Evolutionary conservation across 495 filamentous ascomycete genomes (phyloP).

Genomic region (Oleoguttula mirabilis): DNA sequence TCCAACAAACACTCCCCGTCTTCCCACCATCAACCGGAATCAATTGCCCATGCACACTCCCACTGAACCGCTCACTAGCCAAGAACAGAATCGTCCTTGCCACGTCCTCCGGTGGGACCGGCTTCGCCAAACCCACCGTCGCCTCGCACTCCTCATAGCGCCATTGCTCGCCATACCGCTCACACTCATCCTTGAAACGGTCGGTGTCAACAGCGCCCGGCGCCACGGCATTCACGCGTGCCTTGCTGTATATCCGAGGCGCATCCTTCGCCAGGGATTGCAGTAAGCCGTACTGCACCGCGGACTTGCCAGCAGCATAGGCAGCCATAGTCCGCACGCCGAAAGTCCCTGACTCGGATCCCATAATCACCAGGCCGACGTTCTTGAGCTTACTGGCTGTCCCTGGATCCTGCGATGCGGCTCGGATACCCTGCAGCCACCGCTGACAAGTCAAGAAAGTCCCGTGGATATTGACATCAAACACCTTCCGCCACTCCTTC

Average conservation of each 20-base stretch:
- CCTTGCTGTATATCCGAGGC: constrained; percentile 24
- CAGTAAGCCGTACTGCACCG: constrained; percentile 32
- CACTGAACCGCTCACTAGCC: constrained; percentile 33
- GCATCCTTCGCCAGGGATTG: constrained; percentile 31
- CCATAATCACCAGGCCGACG: constrained; percentile 32
- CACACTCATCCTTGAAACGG: constrained; percentile 29
- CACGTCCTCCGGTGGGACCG: constrained; percentile 29
- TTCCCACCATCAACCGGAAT: constrained; percentile 35
- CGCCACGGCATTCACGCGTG: constrained; percentile 34
- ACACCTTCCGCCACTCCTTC: constrained; percentile 27
- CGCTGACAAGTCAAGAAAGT: constrained; percentile 33
- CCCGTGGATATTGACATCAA: constrained; percentile 33
- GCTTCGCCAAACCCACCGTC: constrained; percentile 29
- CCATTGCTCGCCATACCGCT: constrained; percentile 27
- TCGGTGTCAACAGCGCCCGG: constrained; percentile 34
- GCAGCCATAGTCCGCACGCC: constrained; percentile 32
- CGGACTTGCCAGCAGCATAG: constrained; percentile 33
- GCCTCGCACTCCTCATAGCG: constrained; percentile 31
- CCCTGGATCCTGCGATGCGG: neutral
- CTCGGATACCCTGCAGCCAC: constrained; percentile 24
- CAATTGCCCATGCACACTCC: constrained; percentile 31
- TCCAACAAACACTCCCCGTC: constrained; percentile 33
- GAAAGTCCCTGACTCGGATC: constrained; percentile 34
- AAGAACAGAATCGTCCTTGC: constrained; percentile 33
- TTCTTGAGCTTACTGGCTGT: constrained; percentile 20